Evolutionary conservation across 768 basidiomycete genomes (phyloP).

Genomic region (Naganishia kalamii): DNA sequence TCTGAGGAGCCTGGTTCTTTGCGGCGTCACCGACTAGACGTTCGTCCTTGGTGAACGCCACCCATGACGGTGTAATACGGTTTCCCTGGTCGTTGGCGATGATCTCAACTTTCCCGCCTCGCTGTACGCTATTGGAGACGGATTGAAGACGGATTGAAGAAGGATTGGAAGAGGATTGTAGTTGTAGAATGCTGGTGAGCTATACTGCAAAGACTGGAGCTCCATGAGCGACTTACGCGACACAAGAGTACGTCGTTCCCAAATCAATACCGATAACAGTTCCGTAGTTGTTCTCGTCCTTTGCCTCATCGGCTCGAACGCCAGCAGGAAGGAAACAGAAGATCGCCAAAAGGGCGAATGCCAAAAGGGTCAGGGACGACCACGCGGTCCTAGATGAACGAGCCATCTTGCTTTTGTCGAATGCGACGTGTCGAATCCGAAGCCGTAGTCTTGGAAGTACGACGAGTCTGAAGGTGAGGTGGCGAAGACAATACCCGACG

Average conservation of each 20-base stretch:
- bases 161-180: too few relatives aligned
- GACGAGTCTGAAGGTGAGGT: too few relatives aligned
- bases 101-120: conserved; percentile 78
- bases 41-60: conserved; percentile 71
- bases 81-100: conserved; percentile 85
- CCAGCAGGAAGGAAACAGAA: conserved; percentile 63
- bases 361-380: conserved; percentile 46
- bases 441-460: too few relatives aligned
- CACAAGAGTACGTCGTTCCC: conserved; percentile 95
- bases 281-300: conserved; percentile 65
- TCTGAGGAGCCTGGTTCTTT: conserved; percentile 89
- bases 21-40: conserved; percentile 86
- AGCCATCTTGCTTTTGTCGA: conserved; percentile 13
- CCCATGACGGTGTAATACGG: conserved; percentile 85
- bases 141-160: too few relatives aligned
- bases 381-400: neutral
- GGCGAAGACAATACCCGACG: too few relatives aligned
- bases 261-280: conserved; percentile 82
- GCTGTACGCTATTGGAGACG: conserved; percentile 60
- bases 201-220: neutral
- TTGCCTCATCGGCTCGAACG: conserved; percentile 59
- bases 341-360: conserved; percentile 60
- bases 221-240: conserved; percentile 67
- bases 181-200: too few relatives aligned
- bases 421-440: neutral